Base-by-base conservation (phyloP, 257 asterid species). In the Jacaranda copaia region DNA sequence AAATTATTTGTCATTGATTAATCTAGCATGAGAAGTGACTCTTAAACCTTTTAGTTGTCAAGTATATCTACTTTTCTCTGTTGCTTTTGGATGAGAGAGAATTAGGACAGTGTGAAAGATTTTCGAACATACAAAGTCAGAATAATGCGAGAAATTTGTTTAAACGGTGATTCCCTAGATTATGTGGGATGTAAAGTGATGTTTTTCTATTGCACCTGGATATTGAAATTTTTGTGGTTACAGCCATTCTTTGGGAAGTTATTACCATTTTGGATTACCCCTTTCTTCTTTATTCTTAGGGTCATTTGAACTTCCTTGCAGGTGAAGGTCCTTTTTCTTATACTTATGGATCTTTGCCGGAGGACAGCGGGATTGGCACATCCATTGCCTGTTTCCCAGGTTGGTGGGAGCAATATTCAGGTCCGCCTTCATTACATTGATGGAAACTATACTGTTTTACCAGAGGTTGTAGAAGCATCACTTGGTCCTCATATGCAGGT, bases 401-500 rank as follows among this genome's bases (percentile, higher is more conserved):
- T 96, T 19, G 99, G 99, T 79, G 82, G 98, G 87, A 81, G 80
- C 91, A 90, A 84, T 83, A 90, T 96, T 80, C 94, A 89, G 85
- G 94, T 96, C 73, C 97, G 99, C 72, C 99, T 96, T 82, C 99
- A 96, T 73, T 89, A 91, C 77, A 96, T 96, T 19, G 97, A 96
- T 79, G 99, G 99, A 76, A 96, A 93, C 90, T 96, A 93, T 76
- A 93, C 97, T 56, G 98, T 96, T 77, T 74, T 90, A 55, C 98
- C 98, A 0, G 99, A 96, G 90, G 99, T 96, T 64, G 99, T 96
- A 6, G 99, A 96, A 86, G 99, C 98, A 73, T 96, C 99, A 56
- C 96, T 96, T 75, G 97, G 99, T 72, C 99, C 99, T 72, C 99
- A 96, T 84, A 96, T 96, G 99, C 99, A 93, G 97, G 99, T 95